Evolutionary conservation across 2,329 filamentous ascomycete genomes (phyloP).

Genomic region (Penicillium sumatraense): DNA sequence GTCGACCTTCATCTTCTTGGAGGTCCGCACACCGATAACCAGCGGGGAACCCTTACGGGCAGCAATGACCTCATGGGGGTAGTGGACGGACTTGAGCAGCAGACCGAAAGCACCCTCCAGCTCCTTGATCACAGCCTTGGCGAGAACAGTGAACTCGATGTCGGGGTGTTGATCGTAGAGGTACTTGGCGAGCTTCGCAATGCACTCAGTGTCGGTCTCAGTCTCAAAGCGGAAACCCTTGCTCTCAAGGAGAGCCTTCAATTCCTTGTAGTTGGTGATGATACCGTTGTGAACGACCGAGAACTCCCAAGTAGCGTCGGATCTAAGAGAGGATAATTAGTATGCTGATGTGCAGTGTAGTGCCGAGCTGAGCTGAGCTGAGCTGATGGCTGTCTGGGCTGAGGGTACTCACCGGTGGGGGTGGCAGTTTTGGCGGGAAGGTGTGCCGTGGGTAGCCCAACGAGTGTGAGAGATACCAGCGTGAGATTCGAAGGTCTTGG

Average conservation of each 20-base stretch:
- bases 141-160: slow-evolving; percentile 93
- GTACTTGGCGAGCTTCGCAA: slow-evolving; percentile 98
- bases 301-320: slow-evolving; percentile 94
- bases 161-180: slow-evolving; percentile 92
- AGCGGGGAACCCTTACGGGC: slow-evolving; percentile 98
- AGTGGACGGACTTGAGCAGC: slow-evolving; percentile 97
- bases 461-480: slow-evolving; percentile 98
- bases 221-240: slow-evolving; percentile 99
- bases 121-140: slow-evolving; percentile 98
- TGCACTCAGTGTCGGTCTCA: slow-evolving; percentile 98
- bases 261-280: slow-evolving; percentile 99
- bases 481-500: slow-evolving; percentile 96
- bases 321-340: slow-evolving; percentile 59
- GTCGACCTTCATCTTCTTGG: slow-evolving; percentile 99
- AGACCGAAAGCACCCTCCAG: slow-evolving; percentile 97
- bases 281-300: slow-evolving; percentile 98
- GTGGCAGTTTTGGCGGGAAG: slow-evolving; percentile 95
- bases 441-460: slow-evolving; percentile 97
- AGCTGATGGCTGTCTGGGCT: too few species aligned
- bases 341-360: too few species aligned
- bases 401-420: slow-evolving; percentile 92
- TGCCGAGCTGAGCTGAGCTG: too few species aligned
- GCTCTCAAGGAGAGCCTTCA: slow-evolving; percentile 87
- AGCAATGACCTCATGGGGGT: slow-evolving; percentile 95
- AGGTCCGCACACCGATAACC: slow-evolving; percentile 94